These are phyloP conservation scores for Leucocoprinus birnbaumii DNA, from an alignment of 768 basidiomycete genomes.

Conservation along the genomic window DNA sequence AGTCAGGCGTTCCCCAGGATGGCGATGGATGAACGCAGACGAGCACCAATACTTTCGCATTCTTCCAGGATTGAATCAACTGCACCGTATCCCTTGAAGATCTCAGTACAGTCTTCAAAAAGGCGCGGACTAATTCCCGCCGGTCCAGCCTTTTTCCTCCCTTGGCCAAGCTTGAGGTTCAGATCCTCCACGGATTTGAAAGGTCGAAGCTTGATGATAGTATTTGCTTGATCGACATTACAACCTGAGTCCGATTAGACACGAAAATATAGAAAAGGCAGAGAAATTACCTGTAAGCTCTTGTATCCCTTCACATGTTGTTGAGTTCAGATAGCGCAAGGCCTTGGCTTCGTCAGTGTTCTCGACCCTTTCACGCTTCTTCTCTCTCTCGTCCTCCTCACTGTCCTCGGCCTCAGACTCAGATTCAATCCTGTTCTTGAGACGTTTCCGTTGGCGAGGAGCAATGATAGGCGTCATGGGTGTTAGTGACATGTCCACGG, in stretches of 20 bases:
- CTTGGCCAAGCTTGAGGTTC: constrained; percentile 71
- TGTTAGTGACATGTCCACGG: constrained; percentile 31
- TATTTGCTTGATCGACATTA: constrained; percentile 73
- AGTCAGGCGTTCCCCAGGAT: constrained; percentile 60
- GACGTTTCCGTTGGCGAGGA: constrained; percentile 46
- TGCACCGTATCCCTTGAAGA: constrained; percentile 81
- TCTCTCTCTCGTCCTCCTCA: constrained; percentile 37
- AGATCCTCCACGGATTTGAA: constrained; percentile 78
- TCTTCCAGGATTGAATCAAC: constrained; percentile 88
- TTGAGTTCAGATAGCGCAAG: constrained; percentile 67
- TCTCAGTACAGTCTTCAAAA: constrained; percentile 86
- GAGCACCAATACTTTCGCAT: constrained; percentile 83
- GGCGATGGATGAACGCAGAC: constrained; percentile 70
- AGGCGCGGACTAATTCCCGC: constrained; percentile 84
- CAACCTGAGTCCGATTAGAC: constrained; percentile 50
- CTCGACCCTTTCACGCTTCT: constrained; percentile 28
- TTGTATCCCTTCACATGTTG: constrained; percentile 60
- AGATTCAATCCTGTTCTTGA: constrained; percentile 63
- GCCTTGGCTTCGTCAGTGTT: constrained; percentile 46
- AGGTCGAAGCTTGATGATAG: constrained; percentile 76
- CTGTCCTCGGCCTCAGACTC: constrained; percentile 59
- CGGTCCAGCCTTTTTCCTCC: constrained; percentile 83
- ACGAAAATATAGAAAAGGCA: constrained; percentile 16
- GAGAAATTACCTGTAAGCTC: constrained; percentile 62
- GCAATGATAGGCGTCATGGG: constrained; percentile 36